Evolutionary conservation across 2,329 filamentous ascomycete species (phyloP).

Genomic region (Pseudocercospora fijiensis): DNA sequence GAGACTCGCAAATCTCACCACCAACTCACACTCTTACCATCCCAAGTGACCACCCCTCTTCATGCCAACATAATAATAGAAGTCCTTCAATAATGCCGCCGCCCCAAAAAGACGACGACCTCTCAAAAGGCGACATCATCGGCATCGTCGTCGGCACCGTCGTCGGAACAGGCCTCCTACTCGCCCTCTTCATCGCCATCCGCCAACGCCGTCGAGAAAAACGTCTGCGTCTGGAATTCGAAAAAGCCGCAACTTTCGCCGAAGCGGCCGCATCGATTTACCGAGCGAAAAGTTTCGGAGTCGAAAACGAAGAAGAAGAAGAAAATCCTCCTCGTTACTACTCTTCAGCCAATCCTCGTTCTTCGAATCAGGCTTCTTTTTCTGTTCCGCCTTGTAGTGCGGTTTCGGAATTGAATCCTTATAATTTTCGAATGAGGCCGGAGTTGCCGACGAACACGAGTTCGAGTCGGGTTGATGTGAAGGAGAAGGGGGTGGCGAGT

Average conservation of each 20-base stretch:
- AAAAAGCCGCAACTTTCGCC: neutral
- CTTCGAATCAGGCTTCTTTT: neutral
- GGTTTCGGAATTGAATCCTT: neutral
- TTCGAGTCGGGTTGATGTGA: neutral
- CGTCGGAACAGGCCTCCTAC: slow-evolving; percentile 1
- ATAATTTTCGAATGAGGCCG: slow-evolving; percentile 5
- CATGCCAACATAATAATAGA: neutral
- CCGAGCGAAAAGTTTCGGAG: neutral
- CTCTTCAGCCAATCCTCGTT: neutral
- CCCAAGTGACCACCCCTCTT: neutral
- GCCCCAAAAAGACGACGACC: neutral
- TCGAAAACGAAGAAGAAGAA: neutral
- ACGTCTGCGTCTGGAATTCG: neutral
- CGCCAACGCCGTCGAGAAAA: neutral
- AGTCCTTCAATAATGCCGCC: neutral
- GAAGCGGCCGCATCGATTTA: neutral
- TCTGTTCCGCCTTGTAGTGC: neutral
- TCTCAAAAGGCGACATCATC: neutral
- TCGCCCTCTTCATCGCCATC: neutral
- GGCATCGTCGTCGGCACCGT: slow-evolving; percentile 4
- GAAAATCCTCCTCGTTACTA: neutral
- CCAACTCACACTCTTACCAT: neutral
- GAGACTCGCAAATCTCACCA: neutral
- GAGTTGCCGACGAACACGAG: neutral
- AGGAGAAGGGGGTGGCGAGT: neutral